Base-by-base conservation (phyloP, 2,329 filamentous ascomycete genomes). In the Dothistroma pini region DNA sequence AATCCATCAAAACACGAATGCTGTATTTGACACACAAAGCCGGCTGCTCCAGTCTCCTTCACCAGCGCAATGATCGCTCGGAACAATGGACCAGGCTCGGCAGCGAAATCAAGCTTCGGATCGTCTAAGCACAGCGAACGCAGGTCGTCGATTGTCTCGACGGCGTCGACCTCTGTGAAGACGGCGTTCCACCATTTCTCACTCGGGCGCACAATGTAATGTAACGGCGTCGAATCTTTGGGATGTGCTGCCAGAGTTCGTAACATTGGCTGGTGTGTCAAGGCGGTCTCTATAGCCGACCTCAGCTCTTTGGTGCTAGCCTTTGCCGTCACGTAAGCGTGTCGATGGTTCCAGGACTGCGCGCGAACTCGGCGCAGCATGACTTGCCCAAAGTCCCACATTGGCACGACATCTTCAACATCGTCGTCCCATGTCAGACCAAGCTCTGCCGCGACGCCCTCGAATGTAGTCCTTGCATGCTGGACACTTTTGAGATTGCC, bases 1-100 rank as follows among this genome's bases (percentile, higher is more conserved):
- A 62, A 22, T 10, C 48, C 63, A 51, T 65, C 63, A 35, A 62
- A 61, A 54, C 21, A 38, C 9, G 61, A 59, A 54, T 65, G 63
- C 31, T 65, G 61, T 5, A 31, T 35, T 21, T 56, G 29, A n/a
- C 52, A 58, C 9, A 65, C 32, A n/a, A 65, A 16, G 1, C 58
- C 63, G 14, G 44, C 44, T 29, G 21, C 16, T 11, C 49, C 35
- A 12, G 41, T 56, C 8, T 61, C 63, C 19, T 61, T 34, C 2
- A 65, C 50, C 5, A n/a, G 54, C 2, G 32, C 48, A 4, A 65
- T 31, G 32, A 57, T 49, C n/a, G 54, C 52, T 32, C 56, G 58
- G 19, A 54, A 53, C 4, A 65, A 22, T 21, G 61, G 61, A 6
- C 63, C 61, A 25, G 61, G 61, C 12, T 29, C 19, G 10, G 55